Base-by-base conservation (phyloP, 1,139 yeast species). In the Yamadazyma atlantica region DNA sequence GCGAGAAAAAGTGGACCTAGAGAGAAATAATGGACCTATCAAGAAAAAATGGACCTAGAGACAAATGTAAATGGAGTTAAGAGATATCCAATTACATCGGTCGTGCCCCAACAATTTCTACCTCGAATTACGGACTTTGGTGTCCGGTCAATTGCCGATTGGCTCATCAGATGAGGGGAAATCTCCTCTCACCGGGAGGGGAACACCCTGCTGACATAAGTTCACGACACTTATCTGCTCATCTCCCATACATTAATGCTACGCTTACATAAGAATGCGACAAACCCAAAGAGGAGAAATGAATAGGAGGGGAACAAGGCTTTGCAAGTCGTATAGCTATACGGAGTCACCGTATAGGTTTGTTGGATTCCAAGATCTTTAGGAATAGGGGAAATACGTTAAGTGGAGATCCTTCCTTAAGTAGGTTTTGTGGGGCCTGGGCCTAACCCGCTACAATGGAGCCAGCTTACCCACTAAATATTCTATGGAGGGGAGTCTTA, bases 261-360 rank as follows among this genome's bases (percentile, higher is more conserved):
- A 6, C 8, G 26, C 26, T 23, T 23, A 23, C 26, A 23, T 23
- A 23, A 23, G 12, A 23, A 23, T 8, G 12, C 11, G 26, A 7
- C 26, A 8, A n/a, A n/a, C 12, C 6, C 4, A 11, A 23, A 23
- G 26, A 23, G 26, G 26, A 23, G 26, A 10, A 23, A 7, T 4
- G 12, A 23, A 26, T 26, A 26, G 29, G 29, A 26, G 29, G 16
- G 26, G 26, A 23, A 26, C 16, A 13, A n/a, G n/a, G n/a, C n/a
- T n/a, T n/a, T n/a, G n/a, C n/a, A n/a, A n/a, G n/a, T n/a, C n/a
- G n/a, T n/a, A n/a, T n/a, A n/a, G n/a, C n/a, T n/a, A n/a, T n/a
- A n/a, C n/a, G n/a, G n/a, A n/a, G n/a, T n/a, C n/a, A n/a, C n/a
- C n/a, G n/a, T n/a, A n/a, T n/a, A n/a, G n/a, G 22, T 19, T 19